Conservation (phyloP, 345 rosid genomes). For the Ceriops decandra region DNA sequence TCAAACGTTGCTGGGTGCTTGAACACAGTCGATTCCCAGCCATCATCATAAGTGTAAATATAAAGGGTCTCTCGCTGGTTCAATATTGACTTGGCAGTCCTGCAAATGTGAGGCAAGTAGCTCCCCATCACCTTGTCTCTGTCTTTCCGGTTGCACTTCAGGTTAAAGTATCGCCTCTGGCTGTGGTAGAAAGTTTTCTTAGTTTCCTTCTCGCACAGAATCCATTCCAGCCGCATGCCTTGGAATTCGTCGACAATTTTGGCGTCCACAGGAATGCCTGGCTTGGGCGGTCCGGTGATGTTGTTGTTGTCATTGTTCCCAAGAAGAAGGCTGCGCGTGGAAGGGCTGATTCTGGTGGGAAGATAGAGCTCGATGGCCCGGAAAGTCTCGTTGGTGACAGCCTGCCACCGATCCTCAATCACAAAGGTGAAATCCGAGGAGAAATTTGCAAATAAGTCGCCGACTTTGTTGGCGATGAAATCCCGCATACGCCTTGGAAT, state of each 20-base stretch:
- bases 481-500: constrained; percentile 23
- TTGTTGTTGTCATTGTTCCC: constrained; percentile 34
- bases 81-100: constrained; percentile 16
- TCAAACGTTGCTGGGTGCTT: constrained; percentile 28
- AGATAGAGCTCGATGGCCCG: constrained; percentile 33
- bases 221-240: constrained; percentile 28
- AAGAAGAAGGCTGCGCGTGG: constrained; percentile 24
- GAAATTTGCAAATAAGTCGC: constrained; percentile 18
- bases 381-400: constrained; percentile 34
- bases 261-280: constrained; percentile 24
- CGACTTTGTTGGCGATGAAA: not conserved
- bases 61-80: constrained; percentile 22
- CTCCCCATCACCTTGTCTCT: constrained; percentile 12
- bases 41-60: constrained; percentile 32
- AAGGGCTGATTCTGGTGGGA: constrained; percentile 25
- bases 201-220: constrained; percentile 21
- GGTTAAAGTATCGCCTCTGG: constrained; percentile 17
- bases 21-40: constrained; percentile 23
- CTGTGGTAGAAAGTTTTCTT: constrained; percentile 16
- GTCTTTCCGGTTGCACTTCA: constrained; percentile 20
- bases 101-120: constrained; percentile 26
- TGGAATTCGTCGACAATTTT: constrained; percentile 23
- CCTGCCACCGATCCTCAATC: constrained; percentile 42
- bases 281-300: constrained; percentile 19
- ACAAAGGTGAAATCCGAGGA: constrained; percentile 29